Evolutionary conservation across 1,284 basidiomycete genomes (phyloP).

Genomic region (Peniophora sp.): DNA sequence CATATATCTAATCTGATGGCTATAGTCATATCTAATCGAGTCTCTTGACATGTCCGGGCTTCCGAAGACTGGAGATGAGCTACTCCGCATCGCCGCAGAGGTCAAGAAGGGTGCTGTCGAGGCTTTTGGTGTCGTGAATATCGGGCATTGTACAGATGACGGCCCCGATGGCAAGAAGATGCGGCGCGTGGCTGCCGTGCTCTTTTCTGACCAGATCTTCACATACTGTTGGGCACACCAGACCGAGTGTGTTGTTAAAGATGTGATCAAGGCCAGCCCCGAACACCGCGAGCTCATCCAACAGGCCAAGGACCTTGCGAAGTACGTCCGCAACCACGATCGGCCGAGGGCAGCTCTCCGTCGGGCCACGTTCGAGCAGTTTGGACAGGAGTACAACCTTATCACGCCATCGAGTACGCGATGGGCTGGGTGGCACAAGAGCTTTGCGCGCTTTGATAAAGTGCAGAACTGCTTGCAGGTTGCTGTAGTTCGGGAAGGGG

Average conservation of each 20-base stretch:
- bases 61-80: constrained; percentile 2
- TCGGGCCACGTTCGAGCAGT: too few relatives aligned
- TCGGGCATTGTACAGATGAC: constrained; percentile 4
- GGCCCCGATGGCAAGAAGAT: constrained; percentile 2
- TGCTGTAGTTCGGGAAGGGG: too few relatives aligned
- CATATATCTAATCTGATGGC: not conserved
- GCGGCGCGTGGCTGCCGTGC: not conserved
- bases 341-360: too few relatives aligned
- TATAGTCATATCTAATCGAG: constrained; percentile 3
- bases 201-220: not conserved
- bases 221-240: not conserved
- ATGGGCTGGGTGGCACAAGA: too few relatives aligned
- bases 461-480: too few relatives aligned
- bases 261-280: not conserved
- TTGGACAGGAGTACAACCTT: too few relatives aligned
- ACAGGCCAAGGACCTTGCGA: not conserved
- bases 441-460: too few relatives aligned
- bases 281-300: not conserved
- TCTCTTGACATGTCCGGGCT: constrained; percentile 3
- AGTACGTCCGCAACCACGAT: not conserved
- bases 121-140: not conserved
- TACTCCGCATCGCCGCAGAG: constrained; percentile 1
- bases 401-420: too few relatives aligned
- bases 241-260: not conserved
- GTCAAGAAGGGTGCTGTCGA: not conserved